Conservation (phyloP, 1,139 yeast genomes). For the Yamadazyma dendronema region DNA sequence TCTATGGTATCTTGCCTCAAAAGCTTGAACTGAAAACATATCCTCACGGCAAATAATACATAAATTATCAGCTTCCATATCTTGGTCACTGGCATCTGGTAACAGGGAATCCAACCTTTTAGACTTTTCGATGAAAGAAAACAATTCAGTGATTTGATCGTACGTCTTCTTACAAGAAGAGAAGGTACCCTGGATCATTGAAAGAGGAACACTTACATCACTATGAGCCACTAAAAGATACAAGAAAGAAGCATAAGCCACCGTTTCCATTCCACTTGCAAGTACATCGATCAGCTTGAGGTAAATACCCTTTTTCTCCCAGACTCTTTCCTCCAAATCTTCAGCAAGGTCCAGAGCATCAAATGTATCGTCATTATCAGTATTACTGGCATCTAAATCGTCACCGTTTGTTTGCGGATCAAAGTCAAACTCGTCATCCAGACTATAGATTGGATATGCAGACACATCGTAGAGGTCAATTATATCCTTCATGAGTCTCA, state of each 20-base stretch:
- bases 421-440: slow-evolving; percentile 12
- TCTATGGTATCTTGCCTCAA: slow-evolving; percentile 21
- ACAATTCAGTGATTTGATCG: slow-evolving; percentile 51
- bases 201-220: slow-evolving; percentile 60
- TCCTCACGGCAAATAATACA: slow-evolving; percentile 88
- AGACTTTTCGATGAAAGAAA: slow-evolving; percentile 58
- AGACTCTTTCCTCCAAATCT: slow-evolving; percentile 37
- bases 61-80: slow-evolving; percentile 59
- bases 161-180: slow-evolving; percentile 50
- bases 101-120: slow-evolving; percentile 65
- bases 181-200: slow-evolving; percentile 66
- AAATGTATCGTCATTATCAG: slow-evolving; percentile 39
- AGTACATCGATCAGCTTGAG: slow-evolving; percentile 57
- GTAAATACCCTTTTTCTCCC: slow-evolving; percentile 72
- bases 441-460: slow-evolving; percentile 20
- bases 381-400: slow-evolving; percentile 12
- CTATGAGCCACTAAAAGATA: slow-evolving; percentile 47
- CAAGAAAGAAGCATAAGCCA: slow-evolving; percentile 32
- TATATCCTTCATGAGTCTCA: slow-evolving; percentile 46
- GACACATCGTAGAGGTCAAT: slow-evolving; percentile 59
- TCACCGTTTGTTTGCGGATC: slow-evolving; percentile 3
- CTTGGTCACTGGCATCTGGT: slow-evolving; percentile 58
- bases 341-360: slow-evolving; percentile 20
- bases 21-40: slow-evolving; percentile 49
- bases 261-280: slow-evolving; percentile 41